Conservation (phyloP, 1,139 yeast species). For the Groenewaldozyma auringiensis region DNA sequence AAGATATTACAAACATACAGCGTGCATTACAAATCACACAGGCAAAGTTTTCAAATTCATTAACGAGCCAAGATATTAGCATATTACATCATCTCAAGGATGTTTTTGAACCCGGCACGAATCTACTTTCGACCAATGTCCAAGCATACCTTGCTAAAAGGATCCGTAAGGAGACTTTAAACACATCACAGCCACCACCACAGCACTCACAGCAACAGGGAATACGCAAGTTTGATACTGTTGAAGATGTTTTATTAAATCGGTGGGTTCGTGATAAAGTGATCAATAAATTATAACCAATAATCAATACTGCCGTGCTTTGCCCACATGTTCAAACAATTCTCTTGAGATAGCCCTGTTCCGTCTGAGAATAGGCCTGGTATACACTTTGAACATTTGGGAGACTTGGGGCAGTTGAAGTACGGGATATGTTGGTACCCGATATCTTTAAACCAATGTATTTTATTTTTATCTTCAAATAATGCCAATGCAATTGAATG, state of each 20-base stretch:
- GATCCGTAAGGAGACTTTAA: background rate
- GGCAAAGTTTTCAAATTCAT: background rate
- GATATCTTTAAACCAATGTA: constrained; percentile 85
- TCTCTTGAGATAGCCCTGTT: constrained; percentile 48
- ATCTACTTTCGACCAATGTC: background rate
- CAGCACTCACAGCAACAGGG: background rate
- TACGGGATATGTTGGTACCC: constrained; percentile 73
- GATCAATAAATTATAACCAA: constrained; percentile 3
- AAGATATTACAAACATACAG: background rate
- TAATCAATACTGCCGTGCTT: constrained; percentile 25
- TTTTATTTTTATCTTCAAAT: constrained; percentile 57
- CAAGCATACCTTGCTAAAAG: background rate
- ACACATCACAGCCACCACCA: background rate
- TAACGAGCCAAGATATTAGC: background rate
- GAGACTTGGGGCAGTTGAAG: constrained; percentile 48
- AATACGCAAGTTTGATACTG: constrained; percentile 39
- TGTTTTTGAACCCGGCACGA: background rate
- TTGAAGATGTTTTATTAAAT: constrained; percentile 40
- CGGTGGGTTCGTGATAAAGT: constrained; percentile 31
- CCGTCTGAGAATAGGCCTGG: constrained; percentile 42
- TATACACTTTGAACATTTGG: constrained; percentile 36
- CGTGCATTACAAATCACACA: background rate
- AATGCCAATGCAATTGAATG: constrained; percentile 67
- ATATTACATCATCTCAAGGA: background rate
- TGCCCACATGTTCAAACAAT: constrained; percentile 67